Evolutionary conservation across 2,329 filamentous ascomycete genomes (phyloP).

Genomic region (Aureobasidium sp.): DNA sequence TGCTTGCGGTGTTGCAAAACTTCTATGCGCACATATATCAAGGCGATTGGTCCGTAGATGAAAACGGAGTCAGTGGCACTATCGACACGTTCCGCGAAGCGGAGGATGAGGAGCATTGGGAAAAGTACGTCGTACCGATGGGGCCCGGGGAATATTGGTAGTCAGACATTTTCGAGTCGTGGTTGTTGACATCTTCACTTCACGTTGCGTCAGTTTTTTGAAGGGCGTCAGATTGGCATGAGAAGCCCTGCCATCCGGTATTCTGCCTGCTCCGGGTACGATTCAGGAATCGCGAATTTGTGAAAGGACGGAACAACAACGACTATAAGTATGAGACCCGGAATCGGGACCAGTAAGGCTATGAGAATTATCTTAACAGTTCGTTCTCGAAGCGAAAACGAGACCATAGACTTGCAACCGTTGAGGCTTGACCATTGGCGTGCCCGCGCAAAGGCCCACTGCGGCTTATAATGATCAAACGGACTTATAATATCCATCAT

Average conservation of each 20-base stretch:
- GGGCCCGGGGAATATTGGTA: background rate
- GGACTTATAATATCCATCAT: background rate
- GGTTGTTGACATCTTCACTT: too few species aligned
- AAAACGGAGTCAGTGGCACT: background rate
- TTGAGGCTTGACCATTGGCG: background rate
- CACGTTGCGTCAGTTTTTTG: too few species aligned
- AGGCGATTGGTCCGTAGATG: background rate
- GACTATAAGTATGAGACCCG: too few species aligned
- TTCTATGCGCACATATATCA: background rate
- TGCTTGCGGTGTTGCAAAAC: background rate
- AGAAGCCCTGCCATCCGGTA: too few species aligned
- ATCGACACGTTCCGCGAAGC: background rate
- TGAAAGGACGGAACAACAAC: too few species aligned
- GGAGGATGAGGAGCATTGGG: background rate
- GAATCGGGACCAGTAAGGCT: background rate
- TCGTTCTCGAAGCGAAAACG: background rate
- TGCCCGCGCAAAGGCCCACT: background rate
- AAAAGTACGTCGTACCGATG: background rate
- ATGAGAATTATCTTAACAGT: background rate
- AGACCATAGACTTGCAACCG: background rate
- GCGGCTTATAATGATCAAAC: background rate
- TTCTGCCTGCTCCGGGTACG: too few species aligned
- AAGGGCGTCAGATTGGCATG: background rate
- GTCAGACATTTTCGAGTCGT: background rate
- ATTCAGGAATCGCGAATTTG: background rate